Evolutionary conservation across 2,329 filamentous ascomycete genomes (phyloP).

Genomic region (Talaromyces sp.): DNA sequence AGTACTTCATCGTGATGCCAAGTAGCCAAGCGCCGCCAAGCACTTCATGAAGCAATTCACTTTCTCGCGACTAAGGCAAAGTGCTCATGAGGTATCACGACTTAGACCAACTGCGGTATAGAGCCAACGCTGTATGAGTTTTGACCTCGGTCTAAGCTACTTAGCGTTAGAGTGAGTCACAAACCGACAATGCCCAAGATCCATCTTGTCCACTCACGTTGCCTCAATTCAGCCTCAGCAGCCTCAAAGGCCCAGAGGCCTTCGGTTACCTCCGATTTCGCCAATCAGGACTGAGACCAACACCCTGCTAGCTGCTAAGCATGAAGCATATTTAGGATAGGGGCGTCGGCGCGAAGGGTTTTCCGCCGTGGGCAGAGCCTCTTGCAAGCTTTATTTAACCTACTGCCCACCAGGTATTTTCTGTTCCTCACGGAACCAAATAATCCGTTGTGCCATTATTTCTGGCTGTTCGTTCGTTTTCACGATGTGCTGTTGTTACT

Average conservation of each 20-base stretch:
- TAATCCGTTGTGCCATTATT: not conserved
- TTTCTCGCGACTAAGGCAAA: not conserved
- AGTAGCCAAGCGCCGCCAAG: slow-evolving; percentile 1
- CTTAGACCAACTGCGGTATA: not conserved
- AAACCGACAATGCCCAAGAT: not conserved
- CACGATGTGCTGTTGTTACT: not conserved
- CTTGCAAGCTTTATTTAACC: not conserved
- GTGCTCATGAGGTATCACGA: not conserved
- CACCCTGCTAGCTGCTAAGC: not conserved
- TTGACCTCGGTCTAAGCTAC: not conserved
- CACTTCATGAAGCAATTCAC: not conserved
- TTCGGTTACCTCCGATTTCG: not conserved
- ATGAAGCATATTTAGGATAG: not conserved
- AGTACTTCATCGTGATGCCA: not conserved
- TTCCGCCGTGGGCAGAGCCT: not conserved
- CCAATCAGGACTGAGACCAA: slow-evolving; percentile 2
- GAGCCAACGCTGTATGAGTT: not conserved
- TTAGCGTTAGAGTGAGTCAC: not conserved
- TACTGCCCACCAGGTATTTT: too few relatives aligned
- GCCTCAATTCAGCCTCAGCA: slow-evolving; percentile 13
- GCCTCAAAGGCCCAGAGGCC: not conserved
- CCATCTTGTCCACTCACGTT: not conserved
- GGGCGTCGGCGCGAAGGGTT: not conserved
- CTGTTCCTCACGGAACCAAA: not conserved
- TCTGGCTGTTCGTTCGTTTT: not conserved